Percentiles rank a stretch among this genome's conserved stretches.
phyloP scores from a whole-genome alignment of 148 eudicot species.

The Talinum fruticosum region DNA sequence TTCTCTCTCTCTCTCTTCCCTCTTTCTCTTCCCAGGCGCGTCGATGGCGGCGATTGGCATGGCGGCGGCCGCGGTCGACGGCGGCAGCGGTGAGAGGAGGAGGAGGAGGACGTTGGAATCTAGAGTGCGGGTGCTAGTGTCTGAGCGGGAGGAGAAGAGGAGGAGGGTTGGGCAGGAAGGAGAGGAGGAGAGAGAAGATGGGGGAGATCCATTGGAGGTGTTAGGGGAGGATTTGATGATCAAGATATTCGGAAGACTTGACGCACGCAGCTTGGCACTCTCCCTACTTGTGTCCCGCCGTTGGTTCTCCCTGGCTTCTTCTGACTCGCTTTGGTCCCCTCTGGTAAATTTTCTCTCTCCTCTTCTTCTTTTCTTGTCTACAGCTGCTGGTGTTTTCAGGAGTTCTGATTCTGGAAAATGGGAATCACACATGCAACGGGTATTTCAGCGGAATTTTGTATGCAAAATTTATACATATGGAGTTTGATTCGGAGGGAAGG shows the following conservation, averaged over 20 bases:
- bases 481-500: neutral
- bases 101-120: neutral
- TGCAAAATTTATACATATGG: neutral
- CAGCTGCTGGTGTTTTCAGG: neutral
- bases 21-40: neutral
- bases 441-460: no score
- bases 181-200: no score
- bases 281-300: conserved; percentile 54
- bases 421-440: no score
- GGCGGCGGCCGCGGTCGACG: neutral
- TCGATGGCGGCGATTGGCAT: neutral
- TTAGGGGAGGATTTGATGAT: conserved; percentile 55
- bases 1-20: neutral
- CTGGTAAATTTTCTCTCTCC: conserved; percentile 37
- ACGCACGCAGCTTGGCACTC: conserved; percentile 61
- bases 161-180: neutral
- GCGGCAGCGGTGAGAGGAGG: neutral
- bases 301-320: conserved; percentile 63
- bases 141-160: neutral
- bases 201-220: conserved; percentile 41
- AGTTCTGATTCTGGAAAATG: neutral
- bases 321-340: conserved; percentile 56
- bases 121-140: neutral
- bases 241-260: conserved; percentile 38
- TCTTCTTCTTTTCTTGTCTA: neutral